Evolutionary conservation across 2,329 filamentous ascomycete species (phyloP), one percentile per base, ranked within the genome.

Genomic region (Alternaria tenuissima): DNA sequence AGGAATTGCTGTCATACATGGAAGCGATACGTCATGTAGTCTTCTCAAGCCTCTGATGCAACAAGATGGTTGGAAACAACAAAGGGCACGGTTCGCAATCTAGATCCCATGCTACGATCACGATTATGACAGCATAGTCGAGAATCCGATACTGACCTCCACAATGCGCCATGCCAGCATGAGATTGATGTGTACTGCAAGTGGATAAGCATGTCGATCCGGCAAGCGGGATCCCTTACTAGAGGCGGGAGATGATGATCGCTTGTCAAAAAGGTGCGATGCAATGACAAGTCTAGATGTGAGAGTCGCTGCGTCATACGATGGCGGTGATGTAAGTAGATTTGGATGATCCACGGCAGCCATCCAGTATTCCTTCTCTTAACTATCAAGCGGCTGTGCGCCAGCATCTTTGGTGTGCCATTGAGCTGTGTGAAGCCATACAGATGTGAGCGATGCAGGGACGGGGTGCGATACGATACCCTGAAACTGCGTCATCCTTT

Each of bases 111-210:
- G 38, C 16, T 44, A 22, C 30, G 30, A 61, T 61, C 59, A 22
- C 53, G 36, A 55, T 55, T 46, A 67, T 72, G 70, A 73, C 68
- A 71, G 43, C 68, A 73, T 70, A 46, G 62, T 54, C 55, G 36
- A 57, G 41, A 43, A 16, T 22, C n/a, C 32, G 30, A 54, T 41
- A 24, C 9, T 38, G n/a, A 55, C 32, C 12, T 51, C 42, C 26
- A 44, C 46, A 30, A 52, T 30, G 44, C 55, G 32, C 53, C 52
- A 60, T 14, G 24, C 53, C 63, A 44, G 58, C 34, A 46, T 60
- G 38, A 59, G 44, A 42, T 52, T 43, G 55, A 47, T 47, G 42
- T 53, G 30, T 55, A 44, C 55, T 52, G 22, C 18, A 57, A 60
- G 49, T 51, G 55, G 61, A 51, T 34, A 64, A 38, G n/a, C n/a